Conservation (phyloP, 768 basidiomycete genomes). For the Termitomyces sp. region DNA sequence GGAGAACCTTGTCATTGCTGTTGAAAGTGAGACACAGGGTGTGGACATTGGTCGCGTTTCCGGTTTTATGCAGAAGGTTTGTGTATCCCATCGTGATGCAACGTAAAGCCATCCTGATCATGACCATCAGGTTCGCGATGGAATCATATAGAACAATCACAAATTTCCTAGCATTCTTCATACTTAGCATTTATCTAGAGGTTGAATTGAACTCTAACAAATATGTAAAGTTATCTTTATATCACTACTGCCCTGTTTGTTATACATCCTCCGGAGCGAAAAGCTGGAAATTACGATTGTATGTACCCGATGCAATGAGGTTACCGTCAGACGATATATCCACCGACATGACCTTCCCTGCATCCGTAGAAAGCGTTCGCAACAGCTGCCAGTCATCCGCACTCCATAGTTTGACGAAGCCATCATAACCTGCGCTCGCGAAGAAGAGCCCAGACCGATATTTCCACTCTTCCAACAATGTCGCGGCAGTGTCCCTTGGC, state of each 20-base stretch:
- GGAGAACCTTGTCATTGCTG: constrained; percentile 77
- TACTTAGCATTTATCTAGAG: background rate
- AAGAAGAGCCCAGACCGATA: constrained; percentile 90
- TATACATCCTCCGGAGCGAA: constrained; percentile 72
- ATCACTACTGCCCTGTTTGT: constrained; percentile 14
- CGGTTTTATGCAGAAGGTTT: constrained; percentile 87
- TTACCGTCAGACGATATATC: constrained; percentile 83
- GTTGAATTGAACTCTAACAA: constrained; percentile 7
- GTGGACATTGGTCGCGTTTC: constrained; percentile 83
- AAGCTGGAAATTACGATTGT: constrained; percentile 91
- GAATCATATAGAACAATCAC: constrained; percentile 37
- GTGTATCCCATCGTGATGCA: constrained; percentile 4
- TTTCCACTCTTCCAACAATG: constrained; percentile 60
- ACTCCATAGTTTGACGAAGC: constrained; percentile 93
- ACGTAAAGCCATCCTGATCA: background rate
- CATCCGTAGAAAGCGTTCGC: constrained; percentile 84
- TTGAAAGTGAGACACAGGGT: constrained; percentile 82
- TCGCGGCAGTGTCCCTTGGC: constrained; percentile 27
- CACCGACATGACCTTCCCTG: constrained; percentile 98
- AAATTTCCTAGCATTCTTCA: background rate
- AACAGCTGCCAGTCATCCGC: constrained; percentile 97
- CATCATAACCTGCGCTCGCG: constrained; percentile 92
- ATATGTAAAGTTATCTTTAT: too few species aligned
- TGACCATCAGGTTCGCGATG: constrained; percentile 47
- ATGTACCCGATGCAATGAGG: constrained; percentile 84